These are phyloP conservation scores for Pleurotus pulmonarius DNA, from an alignment of 768 basidiomycete genomes.

Conservation along the genomic window DNA sequence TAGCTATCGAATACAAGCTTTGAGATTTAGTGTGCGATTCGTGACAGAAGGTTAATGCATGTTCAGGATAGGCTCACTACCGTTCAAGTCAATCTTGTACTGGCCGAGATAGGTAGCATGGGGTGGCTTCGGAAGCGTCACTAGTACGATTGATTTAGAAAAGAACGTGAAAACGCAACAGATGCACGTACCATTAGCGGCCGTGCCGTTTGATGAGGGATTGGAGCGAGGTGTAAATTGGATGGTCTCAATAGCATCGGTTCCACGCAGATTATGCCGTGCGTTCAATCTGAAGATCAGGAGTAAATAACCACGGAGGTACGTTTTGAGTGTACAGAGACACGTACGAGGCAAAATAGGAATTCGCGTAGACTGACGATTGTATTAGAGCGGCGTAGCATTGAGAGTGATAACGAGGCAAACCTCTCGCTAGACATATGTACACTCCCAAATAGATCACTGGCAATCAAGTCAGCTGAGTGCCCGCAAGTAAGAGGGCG, in stretches of 20 bases:
- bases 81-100: too few species aligned
- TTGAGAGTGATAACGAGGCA: too few species aligned
- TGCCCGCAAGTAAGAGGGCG: not conserved
- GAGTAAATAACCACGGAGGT: too few species aligned
- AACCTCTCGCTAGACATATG: not conserved
- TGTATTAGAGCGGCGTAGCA: too few species aligned
- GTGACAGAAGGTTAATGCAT: too few species aligned
- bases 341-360: conserved; percentile 1
- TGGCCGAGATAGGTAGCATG: too few species aligned
- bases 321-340: not conserved
- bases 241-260: not conserved
- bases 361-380: not conserved
- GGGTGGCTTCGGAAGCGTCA: too few species aligned
- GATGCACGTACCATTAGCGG: not conserved
- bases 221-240: not conserved
- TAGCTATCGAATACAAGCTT: too few species aligned
- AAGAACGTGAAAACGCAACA: not conserved
- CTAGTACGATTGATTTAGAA: not conserved
- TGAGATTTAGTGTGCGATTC: too few species aligned
- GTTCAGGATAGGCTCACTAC: too few species aligned
- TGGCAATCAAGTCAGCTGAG: not conserved
- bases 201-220: not conserved
- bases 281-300: not conserved
- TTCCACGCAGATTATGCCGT: not conserved
- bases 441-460: conserved; percentile 1